Percentiles rank a stretch among this genome's conserved stretches.
These are phyloP conservation scores for Zasmidium cellare DNA, from an alignment of 2,329 filamentous ascomycete species.

Conservation along the genomic window DNA sequence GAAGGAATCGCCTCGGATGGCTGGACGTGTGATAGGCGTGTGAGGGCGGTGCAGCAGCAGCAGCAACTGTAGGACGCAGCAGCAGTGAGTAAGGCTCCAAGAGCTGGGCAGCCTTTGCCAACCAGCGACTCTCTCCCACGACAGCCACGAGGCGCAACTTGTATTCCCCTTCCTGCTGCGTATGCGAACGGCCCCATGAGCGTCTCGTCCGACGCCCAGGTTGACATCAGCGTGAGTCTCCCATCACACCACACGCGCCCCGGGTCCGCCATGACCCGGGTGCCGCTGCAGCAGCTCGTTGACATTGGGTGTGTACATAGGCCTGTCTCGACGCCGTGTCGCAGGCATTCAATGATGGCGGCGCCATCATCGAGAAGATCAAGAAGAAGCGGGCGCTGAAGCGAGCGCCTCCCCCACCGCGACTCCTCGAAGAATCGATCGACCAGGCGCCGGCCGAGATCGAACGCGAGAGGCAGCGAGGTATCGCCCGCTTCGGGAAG, in stretches of 20 bases:
- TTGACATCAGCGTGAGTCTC: slow-evolving; percentile 20
- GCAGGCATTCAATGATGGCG: slow-evolving; percentile 30
- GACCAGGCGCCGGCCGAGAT: slow-evolving; percentile 34
- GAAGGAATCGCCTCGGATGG: neutral
- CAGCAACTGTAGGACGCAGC: neutral
- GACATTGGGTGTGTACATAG: slow-evolving; percentile 9
- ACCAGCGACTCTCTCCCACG: neutral
- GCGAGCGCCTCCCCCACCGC: slow-evolving; percentile 31
- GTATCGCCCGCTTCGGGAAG: slow-evolving; percentile 30
- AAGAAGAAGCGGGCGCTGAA: slow-evolving; percentile 32
- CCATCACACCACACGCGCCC: neutral
- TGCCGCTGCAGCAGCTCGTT: no score
- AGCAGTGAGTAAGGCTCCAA: neutral
- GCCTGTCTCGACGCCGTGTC: slow-evolving; percentile 29
- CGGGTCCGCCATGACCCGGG: neutral
- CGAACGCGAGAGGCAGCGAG: slow-evolving; percentile 33
- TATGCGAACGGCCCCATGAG: slow-evolving; percentile 6
- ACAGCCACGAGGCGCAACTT: slow-evolving; percentile 3
- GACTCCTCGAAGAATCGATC: slow-evolving; percentile 32
- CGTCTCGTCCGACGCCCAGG: slow-evolving; percentile 16
- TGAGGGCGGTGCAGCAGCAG: neutral
- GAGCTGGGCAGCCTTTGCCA: neutral
- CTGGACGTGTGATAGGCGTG: neutral
- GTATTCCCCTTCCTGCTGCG: neutral
- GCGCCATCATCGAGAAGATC: slow-evolving; percentile 34